Percentiles rank a stretch among this genome's conserved stretches.
Conservation (phyloP, 1,284 basidiomycete species). For the Calocybe gambosa region DNA sequence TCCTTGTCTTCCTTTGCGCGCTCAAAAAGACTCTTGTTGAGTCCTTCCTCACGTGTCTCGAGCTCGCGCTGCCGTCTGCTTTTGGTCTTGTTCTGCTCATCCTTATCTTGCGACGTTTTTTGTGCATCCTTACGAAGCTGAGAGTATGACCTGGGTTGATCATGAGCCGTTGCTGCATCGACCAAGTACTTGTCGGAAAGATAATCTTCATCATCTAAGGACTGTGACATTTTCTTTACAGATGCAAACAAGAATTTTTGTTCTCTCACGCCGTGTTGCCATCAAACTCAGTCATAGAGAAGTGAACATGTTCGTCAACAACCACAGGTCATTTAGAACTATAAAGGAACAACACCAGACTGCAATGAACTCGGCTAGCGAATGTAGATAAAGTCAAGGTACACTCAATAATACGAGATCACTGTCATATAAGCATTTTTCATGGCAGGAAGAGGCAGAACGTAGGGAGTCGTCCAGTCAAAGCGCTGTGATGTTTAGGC, state of each 20-base stretch:
- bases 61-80: slow-evolving; percentile 61
- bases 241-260: slow-evolving; percentile 19
- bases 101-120: slow-evolving; percentile 49
- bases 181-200: slow-evolving; percentile 78
- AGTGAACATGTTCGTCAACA: slow-evolving; percentile 17
- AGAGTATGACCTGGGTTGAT: slow-evolving; percentile 52
- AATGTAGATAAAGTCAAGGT: slow-evolving; percentile 17
- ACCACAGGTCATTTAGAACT: slow-evolving; percentile 21
- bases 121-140: slow-evolving; percentile 62
- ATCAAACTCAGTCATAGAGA: background rate
- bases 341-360: slow-evolving; percentile 42
- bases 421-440: slow-evolving; percentile 24
- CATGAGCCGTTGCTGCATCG: slow-evolving; percentile 25
- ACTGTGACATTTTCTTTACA: slow-evolving; percentile 36
- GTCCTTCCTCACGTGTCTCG: slow-evolving; percentile 71
- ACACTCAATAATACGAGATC: slow-evolving; percentile 19
- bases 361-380: slow-evolving; percentile 33
- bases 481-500: slow-evolving; percentile 8
- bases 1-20: slow-evolving; percentile 60
- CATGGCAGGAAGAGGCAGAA: slow-evolving; percentile 18
- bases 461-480: slow-evolving; percentile 19
- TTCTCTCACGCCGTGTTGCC: slow-evolving; percentile 1
- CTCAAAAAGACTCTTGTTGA: slow-evolving; percentile 73
- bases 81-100: slow-evolving; percentile 60
- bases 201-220: slow-evolving; percentile 73